Conservation (phyloP, 192 early-diverging fungal genomes). For the Podila minutissima region DNA sequence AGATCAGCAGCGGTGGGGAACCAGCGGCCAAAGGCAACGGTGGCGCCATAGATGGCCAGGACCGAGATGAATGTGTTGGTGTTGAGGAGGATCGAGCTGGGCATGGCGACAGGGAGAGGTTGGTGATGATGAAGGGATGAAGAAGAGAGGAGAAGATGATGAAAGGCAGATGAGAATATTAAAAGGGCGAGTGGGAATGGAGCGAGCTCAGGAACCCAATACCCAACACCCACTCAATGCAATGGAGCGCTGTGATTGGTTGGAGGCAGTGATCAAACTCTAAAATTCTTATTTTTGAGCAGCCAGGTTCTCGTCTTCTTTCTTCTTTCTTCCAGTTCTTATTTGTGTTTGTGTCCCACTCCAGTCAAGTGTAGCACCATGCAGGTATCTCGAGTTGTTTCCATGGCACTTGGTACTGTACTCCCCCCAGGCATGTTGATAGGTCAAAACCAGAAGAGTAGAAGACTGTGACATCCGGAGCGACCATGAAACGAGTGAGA, state of each 20-base stretch:
- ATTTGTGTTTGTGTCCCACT: neutral
- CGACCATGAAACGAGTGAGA: too few species aligned
- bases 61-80: conserved; percentile 1
- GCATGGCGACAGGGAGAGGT: neutral
- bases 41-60: conserved; percentile 10
- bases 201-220: neutral
- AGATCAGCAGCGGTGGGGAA: conserved; percentile 8
- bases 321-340: neutral
- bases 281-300: conserved; percentile 2
- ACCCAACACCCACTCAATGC: neutral
- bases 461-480: too few species aligned
- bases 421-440: too few species aligned
- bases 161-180: neutral
- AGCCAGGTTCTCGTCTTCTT: neutral
- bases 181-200: neutral
- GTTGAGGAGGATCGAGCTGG: conserved; percentile 5
- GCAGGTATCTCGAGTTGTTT: too few species aligned
- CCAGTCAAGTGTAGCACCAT: too few species aligned
- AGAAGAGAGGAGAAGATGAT: neutral
- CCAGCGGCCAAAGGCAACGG: conserved; percentile 8
- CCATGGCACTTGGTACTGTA: too few species aligned
- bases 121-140: neutral
- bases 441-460: too few species aligned
- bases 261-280: neutral
- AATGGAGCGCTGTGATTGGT: neutral